Evolutionary conservation across 2,329 filamentous ascomycete species (phyloP).

Genomic region (Sphaerulina vaccinii): DNA sequence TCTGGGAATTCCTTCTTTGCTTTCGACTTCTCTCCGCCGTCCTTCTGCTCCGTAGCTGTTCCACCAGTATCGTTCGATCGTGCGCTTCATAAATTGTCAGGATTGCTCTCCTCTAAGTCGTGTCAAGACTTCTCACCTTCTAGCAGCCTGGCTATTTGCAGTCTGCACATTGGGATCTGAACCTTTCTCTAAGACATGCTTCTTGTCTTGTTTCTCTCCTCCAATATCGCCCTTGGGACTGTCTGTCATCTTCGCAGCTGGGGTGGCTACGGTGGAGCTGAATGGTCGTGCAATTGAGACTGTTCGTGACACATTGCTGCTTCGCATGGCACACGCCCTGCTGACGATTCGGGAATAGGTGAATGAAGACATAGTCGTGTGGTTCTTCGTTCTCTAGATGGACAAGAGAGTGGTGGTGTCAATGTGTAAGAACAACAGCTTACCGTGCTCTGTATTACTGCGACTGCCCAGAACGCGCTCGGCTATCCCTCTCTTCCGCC

Average conservation of each 20-base stretch:
- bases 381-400: slow-evolving; percentile 20
- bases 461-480: not conserved
- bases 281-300: slow-evolving; percentile 11
- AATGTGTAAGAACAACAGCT: not conserved
- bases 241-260: slow-evolving; percentile 16
- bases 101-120: slow-evolving; percentile 1
- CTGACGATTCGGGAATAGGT: slow-evolving; percentile 38
- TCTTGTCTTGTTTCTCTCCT: slow-evolving; percentile 20
- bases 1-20: slow-evolving; percentile 51
- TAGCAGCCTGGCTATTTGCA: slow-evolving; percentile 17
- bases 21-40: slow-evolving; percentile 37
- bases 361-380: slow-evolving; percentile 35
- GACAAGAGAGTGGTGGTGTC: not conserved
- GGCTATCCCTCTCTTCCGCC: not conserved
- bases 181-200: slow-evolving; percentile 30
- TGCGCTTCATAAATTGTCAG: slow-evolving; percentile 23
- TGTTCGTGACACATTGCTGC: not conserved
- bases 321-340: slow-evolving; percentile 2
- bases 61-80: slow-evolving; percentile 40
- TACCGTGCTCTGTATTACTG: not conserved
- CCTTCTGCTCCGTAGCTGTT: slow-evolving; percentile 39
- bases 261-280: slow-evolving; percentile 11
- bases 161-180: slow-evolving; percentile 30
- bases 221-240: slow-evolving; percentile 24
- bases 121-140: slow-evolving; percentile 22